Conservation (phyloP, 768 basidiomycete species). For the Cubamyces lactineus region DNA sequence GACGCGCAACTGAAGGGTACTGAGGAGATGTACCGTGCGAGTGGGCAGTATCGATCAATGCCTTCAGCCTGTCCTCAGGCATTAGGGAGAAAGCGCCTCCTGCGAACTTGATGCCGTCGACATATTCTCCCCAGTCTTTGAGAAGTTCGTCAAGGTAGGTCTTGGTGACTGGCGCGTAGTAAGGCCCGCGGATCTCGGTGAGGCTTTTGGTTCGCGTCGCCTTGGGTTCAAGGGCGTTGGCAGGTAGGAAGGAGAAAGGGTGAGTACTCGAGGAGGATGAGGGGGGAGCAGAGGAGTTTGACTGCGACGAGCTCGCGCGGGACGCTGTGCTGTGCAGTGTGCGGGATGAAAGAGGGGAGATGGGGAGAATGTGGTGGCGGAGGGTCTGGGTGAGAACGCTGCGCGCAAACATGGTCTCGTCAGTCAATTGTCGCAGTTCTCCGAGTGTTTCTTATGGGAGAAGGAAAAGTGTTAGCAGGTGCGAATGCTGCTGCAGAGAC, state of each 20-base stretch:
- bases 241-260: background rate
- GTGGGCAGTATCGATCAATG: slow-evolving; percentile 46
- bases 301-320: background rate
- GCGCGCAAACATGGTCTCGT: slow-evolving; percentile 6
- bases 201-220: slow-evolving; percentile 40
- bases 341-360: slow-evolving; percentile 1
- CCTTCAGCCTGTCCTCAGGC: slow-evolving; percentile 42
- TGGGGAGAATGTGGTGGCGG: slow-evolving; percentile 1
- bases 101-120: slow-evolving; percentile 51
- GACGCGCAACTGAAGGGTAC: background rate
- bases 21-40: slow-evolving; percentile 33
- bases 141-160: slow-evolving; percentile 47
- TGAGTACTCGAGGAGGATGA: slow-evolving; percentile 1
- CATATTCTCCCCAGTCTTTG: slow-evolving; percentile 45
- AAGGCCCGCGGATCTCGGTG: slow-evolving; percentile 50
- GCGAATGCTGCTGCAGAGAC: background rate
- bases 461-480: background rate
- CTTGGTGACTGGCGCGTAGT: slow-evolving; percentile 45
- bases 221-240: slow-evolving; percentile 31
- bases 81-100: slow-evolving; percentile 48
- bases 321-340: slow-evolving; percentile 2
- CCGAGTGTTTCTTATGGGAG: background rate
- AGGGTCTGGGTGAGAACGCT: slow-evolving; percentile 3
- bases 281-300: background rate
- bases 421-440: background rate